Evolutionary conservation across 2,329 filamentous ascomycete genomes (phyloP), one percentile per base, ranked within the genome.

Genomic region (Xylaria arbuscula): DNA sequence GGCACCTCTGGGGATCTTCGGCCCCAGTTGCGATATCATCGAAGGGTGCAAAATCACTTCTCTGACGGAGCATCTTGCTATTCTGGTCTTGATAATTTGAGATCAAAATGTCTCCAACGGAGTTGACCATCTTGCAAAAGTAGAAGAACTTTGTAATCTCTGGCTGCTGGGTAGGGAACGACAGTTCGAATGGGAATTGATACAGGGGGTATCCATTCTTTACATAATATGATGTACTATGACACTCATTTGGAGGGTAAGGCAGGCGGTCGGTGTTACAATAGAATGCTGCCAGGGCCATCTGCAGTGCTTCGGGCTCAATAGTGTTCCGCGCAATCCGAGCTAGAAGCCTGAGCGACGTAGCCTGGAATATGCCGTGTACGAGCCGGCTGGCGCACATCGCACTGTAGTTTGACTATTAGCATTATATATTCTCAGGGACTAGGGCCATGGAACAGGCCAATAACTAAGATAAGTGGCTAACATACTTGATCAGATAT

Each of bases 401-500:
- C 11, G 10, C 22, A n/a, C 36, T 56, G 13, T 19, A 36, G 32
- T 36, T 10, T 10, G 3, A 17, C 17, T 19, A 8, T 54, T 36
- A 54, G 28, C 5, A 36, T 34, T 34, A 3, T 19, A 19, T n/a
- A 17, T n/a, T 11, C 10, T 9, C 9, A 53, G 13, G 6, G 5
- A 53, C 28, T n/a, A 15, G 17, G 10, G 22, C 11, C 8, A 11
- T 19, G 32, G 17, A 32, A 15, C 3, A 32, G 28, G 32, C 17
- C n/a, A 6, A 54, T 15, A 2, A 5, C 10, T n/a, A 19, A 34
- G 15, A 45, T 45, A 4, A 42, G 2, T 40, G 22, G 38, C 2
- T n/a, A 40, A 48, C 60, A 9, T 63, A 48, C 60, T 63, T 56
- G 1, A 58, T 13, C 13, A 64, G 13, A 50, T 64, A 42, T 17